A percentile compares a stretch with the other conserved stretches of the same genome.
These are phyloP conservation scores for Cynara cardunculus DNA, from an alignment of 129 eudicot genomes.

Conservation along the genomic window DNA sequence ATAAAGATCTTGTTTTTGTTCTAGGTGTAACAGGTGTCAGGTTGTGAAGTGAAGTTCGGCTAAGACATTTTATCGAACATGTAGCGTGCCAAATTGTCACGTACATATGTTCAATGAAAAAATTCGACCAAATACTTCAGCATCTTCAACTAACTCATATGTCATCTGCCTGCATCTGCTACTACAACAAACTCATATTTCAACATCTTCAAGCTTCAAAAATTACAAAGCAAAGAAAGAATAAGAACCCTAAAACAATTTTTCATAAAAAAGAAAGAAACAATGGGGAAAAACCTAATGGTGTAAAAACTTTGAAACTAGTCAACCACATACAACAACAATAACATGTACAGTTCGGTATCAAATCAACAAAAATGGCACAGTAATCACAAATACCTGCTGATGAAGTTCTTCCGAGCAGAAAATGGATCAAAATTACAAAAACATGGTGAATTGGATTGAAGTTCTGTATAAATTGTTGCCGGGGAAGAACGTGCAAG, in stretches of 20 bases:
- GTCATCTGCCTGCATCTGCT: neutral
- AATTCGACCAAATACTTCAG: neutral
- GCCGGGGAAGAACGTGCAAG: conserved; percentile 21
- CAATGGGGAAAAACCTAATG: neutral
- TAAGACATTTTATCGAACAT: conserved; percentile 21
- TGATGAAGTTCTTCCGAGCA: neutral
- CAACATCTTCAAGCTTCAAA: conserved; percentile 6
- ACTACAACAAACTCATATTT: neutral
- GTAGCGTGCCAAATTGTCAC: neutral
- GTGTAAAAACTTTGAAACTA: conserved; percentile 2
- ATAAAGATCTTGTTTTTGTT: neutral
- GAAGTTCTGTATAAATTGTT: neutral
- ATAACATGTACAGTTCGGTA: conserved; percentile 1
- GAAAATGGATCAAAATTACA: neutral
- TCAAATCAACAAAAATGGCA: neutral
- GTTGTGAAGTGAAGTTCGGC: neutral
- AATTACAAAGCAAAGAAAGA: neutral
- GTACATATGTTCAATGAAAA: neutral
- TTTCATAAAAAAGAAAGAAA: neutral
- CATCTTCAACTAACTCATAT: neutral
- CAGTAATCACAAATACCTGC: conserved; percentile 13
- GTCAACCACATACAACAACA: neutral
- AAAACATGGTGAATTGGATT: conserved; percentile 2
- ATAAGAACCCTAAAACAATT: neutral
- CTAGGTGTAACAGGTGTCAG: neutral